A percentile compares a stretch with the other conserved stretches of the same genome.
Evolutionary conservation across 495 filamentous ascomycete genomes (phyloP).

Genomic region (Aspergillus wentii): DNA sequence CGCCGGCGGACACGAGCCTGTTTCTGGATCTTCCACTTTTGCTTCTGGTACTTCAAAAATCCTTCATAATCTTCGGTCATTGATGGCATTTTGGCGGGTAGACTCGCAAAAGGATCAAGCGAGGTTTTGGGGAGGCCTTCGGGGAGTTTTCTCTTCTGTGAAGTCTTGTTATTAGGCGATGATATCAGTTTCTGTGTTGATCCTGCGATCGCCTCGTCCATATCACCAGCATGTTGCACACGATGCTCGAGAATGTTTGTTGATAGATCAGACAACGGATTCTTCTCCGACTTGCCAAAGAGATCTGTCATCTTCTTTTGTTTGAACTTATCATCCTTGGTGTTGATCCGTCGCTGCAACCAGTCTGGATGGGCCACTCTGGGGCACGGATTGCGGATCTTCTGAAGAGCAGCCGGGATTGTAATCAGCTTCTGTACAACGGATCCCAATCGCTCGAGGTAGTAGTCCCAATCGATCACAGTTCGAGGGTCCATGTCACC

Average conservation of each 20-base stretch:
- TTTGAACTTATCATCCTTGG: conserved; percentile 94
- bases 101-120: conserved; percentile 73
- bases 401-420: conserved; percentile 93
- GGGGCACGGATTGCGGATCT: conserved; percentile 89
- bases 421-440: conserved; percentile 99
- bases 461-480: conserved; percentile 95
- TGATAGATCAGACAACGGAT: conserved; percentile 65
- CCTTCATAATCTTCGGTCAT: conserved; percentile 83
- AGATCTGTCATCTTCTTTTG: conserved; percentile 98
- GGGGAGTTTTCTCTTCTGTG: conserved; percentile 81
- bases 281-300: conserved; percentile 73
- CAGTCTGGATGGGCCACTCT: conserved; percentile 93
- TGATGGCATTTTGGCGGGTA: conserved; percentile 81
- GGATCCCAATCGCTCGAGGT: conserved; percentile 87
- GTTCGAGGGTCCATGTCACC: conserved; percentile 84
- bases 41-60: conserved; percentile 93
- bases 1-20: conserved; percentile 81
- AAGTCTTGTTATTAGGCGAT: conserved; percentile 56
- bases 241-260: conserved; percentile 62
- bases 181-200: conserved; percentile 66
- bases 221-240: conserved; percentile 54
- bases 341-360: conserved; percentile 87
- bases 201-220: conserved; percentile 77
- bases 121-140: conserved; percentile 57
- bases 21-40: conserved; percentile 98